Conservation (phyloP, 2,329 filamentous ascomycete species). For the Botryotinia calthae region DNA sequence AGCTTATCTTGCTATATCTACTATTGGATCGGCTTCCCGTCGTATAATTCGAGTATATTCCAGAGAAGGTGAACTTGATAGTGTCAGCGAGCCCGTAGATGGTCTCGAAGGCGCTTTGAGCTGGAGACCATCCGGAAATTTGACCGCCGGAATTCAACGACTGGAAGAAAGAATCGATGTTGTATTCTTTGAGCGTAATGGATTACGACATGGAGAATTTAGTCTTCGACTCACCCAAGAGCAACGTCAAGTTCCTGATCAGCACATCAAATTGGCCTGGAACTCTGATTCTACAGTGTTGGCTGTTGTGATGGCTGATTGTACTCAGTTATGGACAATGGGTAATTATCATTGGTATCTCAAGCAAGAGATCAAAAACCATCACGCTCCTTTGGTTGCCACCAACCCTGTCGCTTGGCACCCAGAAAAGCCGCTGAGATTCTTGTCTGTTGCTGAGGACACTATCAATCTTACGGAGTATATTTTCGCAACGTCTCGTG, state of each 20-base stretch:
- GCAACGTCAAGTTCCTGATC: constrained; percentile 53
- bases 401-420: constrained; percentile 62
- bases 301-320: constrained; percentile 71
- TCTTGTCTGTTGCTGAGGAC: constrained; percentile 54
- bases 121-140: constrained; percentile 87
- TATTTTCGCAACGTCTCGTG: constrained; percentile 64
- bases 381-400: constrained; percentile 40
- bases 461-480: constrained; percentile 62
- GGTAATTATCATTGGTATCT: constrained; percentile 98
- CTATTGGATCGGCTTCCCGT: constrained; percentile 64
- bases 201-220: constrained; percentile 94
- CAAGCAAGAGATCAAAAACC: constrained; percentile 75
- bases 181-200: constrained; percentile 95
- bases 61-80: constrained; percentile 84
- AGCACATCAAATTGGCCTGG: constrained; percentile 71
- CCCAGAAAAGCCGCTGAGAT: constrained; percentile 73
- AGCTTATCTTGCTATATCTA: constrained; percentile 83
- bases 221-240: constrained; percentile 66
- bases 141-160: constrained; percentile 83
- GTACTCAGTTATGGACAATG: constrained; percentile 92
- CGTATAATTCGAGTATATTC: constrained; percentile 88
- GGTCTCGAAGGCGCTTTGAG: constrained; percentile 82
- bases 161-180: constrained; percentile 69
- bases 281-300: constrained; percentile 90
- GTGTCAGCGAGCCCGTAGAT: constrained; percentile 92